These are phyloP conservation scores for Leccinum broughii DNA, from an alignment of 768 basidiomycete genomes.

Conservation along the genomic window DNA sequence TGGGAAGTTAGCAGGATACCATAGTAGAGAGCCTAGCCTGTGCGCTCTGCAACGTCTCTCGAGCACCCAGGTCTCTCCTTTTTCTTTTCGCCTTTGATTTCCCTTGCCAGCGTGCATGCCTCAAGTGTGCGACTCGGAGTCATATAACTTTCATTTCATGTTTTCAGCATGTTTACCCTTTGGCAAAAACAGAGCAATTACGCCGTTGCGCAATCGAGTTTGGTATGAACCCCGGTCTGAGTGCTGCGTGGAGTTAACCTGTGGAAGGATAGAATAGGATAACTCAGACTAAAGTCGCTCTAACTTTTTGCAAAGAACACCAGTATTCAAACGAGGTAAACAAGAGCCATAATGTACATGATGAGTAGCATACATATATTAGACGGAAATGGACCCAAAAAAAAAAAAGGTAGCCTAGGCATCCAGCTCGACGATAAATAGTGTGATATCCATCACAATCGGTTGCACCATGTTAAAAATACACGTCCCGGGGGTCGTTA, in stretches of 20 bases:
- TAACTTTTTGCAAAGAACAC: background rate
- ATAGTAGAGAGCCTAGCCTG: too few relatives aligned
- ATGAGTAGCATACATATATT: background rate
- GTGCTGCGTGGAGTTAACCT: background rate
- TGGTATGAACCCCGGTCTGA: background rate
- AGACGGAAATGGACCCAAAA: too few relatives aligned
- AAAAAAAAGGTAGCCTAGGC: background rate
- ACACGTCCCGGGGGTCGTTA: background rate
- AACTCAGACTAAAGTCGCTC: background rate
- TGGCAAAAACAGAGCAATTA: background rate
- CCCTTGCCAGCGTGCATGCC: conserved; percentile 2
- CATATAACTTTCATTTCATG: conserved; percentile 14
- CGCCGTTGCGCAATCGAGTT: background rate
- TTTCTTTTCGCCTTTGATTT: background rate
- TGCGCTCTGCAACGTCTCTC: background rate
- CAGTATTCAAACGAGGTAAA: background rate
- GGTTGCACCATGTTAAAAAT: background rate
- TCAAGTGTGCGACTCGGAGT: background rate
- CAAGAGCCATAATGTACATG: background rate
- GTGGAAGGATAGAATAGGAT: too few relatives aligned
- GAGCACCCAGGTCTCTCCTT: background rate
- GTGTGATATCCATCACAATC: background rate
- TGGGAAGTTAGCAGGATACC: too few relatives aligned
- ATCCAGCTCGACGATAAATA: background rate
- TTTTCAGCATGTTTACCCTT: conserved; percentile 13